Conservation (phyloP, 306 rosid species). For the Gastrolobium bilobum region DNA sequence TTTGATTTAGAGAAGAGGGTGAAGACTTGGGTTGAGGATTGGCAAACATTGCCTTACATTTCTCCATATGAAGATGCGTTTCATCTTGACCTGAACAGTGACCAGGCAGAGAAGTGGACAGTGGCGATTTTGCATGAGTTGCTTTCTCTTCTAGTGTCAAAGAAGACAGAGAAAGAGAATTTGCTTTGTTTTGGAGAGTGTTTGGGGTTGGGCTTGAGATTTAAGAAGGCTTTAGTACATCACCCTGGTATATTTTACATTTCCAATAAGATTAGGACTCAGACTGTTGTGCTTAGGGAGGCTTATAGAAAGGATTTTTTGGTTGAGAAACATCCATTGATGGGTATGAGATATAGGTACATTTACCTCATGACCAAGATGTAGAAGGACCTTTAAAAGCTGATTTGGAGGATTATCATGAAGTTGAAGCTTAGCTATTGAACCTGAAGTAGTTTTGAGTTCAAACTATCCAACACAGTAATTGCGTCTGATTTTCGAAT, state of each 20-base stretch:
- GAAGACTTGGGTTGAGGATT: slow-evolving; percentile 74
- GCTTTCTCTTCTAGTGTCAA: slow-evolving; percentile 79
- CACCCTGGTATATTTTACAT: slow-evolving; percentile 88
- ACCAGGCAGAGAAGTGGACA: slow-evolving; percentile 89
- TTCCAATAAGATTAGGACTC: slow-evolving; percentile 83
- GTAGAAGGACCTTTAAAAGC: slow-evolving; percentile 40
- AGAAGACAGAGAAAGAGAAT: slow-evolving; percentile 76
- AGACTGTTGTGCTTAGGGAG: slow-evolving; percentile 82
- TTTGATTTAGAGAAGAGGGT: slow-evolving; percentile 80
- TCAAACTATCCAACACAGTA: slow-evolving; percentile 26
- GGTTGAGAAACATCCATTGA: slow-evolving; percentile 74
- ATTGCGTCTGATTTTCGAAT: slow-evolving; percentile 19
- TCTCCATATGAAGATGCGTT: slow-evolving; percentile 83
- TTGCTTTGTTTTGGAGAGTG: slow-evolving; percentile 67
- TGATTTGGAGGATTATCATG: slow-evolving; percentile 35
- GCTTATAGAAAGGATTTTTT: slow-evolving; percentile 78
- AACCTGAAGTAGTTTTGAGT: slow-evolving; percentile 36
- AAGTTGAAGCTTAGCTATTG: slow-evolving; percentile 47
- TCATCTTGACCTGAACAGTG: slow-evolving; percentile 68
- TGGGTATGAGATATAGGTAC: slow-evolving; percentile 77
- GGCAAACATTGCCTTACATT: slow-evolving; percentile 90
- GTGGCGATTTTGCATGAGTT: slow-evolving; percentile 84
- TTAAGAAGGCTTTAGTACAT: slow-evolving; percentile 80
- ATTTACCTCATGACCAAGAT: slow-evolving; percentile 71
- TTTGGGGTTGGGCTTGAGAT: slow-evolving; percentile 76